Percentiles rank a stretch among this genome's conserved stretches.
phyloP scores from a whole-genome alignment of 2,329 filamentous ascomycete species.

The Colletotrichum shisoi region DNA sequence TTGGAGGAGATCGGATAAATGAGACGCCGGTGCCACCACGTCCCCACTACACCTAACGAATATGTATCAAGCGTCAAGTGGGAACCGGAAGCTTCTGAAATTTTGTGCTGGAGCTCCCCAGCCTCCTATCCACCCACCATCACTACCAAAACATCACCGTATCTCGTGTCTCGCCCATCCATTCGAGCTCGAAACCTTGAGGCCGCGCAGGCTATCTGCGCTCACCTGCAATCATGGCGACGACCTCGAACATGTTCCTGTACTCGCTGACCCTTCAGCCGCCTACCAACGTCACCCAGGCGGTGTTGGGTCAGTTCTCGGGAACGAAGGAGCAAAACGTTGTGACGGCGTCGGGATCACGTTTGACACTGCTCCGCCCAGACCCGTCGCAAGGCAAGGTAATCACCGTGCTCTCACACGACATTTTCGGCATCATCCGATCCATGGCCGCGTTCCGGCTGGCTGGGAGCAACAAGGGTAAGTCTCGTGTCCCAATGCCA shows the following conservation, averaged over 20 bases:
- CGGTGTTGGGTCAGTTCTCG: slow-evolving; percentile 92
- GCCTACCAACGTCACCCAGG: slow-evolving; percentile 86
- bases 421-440: slow-evolving; percentile 95
- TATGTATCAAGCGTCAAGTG: slow-evolving; percentile 28
- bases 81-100: slow-evolving; percentile 39
- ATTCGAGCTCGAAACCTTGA: slow-evolving; percentile 41
- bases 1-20: slow-evolving; percentile 38
- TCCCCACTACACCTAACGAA: slow-evolving; percentile 4
- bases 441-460: slow-evolving; percentile 87
- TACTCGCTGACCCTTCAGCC: slow-evolving; percentile 97
- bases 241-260: slow-evolving; percentile 97
- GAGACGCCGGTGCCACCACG: slow-evolving; percentile 6
- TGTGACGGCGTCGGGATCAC: slow-evolving; percentile 89
- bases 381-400: slow-evolving; percentile 87
- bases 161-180: slow-evolving; percentile 25
- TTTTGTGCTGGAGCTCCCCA: slow-evolving; percentile 37
- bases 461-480: slow-evolving; percentile 95
- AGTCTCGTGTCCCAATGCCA: slow-evolving; percentile 55
- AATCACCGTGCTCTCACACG: slow-evolving; percentile 84
- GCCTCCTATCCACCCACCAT: slow-evolving; percentile 31
- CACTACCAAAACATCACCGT: slow-evolving; percentile 35
- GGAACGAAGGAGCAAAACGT: slow-evolving; percentile 98
- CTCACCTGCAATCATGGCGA: slow-evolving; percentile 77
- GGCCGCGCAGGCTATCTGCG: slow-evolving; percentile 63
- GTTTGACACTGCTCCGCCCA: slow-evolving; percentile 84